Base-by-base conservation (phyloP, 345 rosid genomes). In the Cardamine occulta region DNA sequence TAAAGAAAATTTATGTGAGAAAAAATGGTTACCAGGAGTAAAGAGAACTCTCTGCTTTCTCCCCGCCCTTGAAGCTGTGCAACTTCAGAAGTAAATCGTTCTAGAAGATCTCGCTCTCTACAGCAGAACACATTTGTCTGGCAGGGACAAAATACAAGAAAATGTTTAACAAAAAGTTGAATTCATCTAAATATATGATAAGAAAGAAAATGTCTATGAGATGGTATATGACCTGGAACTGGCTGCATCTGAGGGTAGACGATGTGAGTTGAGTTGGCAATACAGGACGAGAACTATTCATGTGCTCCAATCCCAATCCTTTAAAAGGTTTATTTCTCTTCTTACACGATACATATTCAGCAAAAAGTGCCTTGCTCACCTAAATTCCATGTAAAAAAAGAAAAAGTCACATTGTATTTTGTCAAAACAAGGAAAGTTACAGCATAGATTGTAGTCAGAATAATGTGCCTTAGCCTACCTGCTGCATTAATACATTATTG, bases 341-440 rank as follows among this genome's bases (percentile, higher is more conserved):
- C 80, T 72, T 78, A 62, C 89, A 91, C 19, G 82, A 82, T 24
- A 84, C 17, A 83, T 86, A 90, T 77, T 88, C 97, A 15, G 81
- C 87, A 74, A 90, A 81, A 34, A 94, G 96, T 3, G 98, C 91
- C 81, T 91, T 94, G 86, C 98, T 88, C 72, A 91, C 90, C 98
- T 94, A 85, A 53, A 44, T 44, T 54, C 75, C 71, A 61, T n/a
- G 49, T 21, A 34, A 44, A 3, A 35, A 32, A 51, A 2, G 3
- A 31, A 31, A 19, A 23, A 53, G 40, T 44, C 75, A 12, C 42
- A 35, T 3, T 17, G 28, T 61, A 63, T 19, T 19, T 57, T 14
- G 48, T 35, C 44, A 65, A 34, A 71, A 28, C 63, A 48, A 55
- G 59, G 4, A 45, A 61, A 15, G 10, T 28, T 40, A 57, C 42